Evolutionary conservation across 768 basidiomycete species (phyloP).

Genomic region (Tremella mesenterica): DNA sequence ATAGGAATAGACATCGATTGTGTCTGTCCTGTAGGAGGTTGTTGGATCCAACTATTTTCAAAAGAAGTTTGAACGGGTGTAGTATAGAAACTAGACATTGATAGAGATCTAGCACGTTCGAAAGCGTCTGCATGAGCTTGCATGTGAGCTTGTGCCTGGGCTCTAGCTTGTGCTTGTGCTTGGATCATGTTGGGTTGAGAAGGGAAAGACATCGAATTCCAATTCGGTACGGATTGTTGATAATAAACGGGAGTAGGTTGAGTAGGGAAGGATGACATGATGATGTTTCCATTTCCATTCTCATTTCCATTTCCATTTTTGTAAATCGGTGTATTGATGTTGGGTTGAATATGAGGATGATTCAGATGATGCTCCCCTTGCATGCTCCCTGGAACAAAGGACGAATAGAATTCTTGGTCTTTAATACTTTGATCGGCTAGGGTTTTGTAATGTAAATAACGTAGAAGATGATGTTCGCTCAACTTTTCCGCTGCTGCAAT

Average conservation of each 20-base stretch:
- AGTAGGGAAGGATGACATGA: neutral
- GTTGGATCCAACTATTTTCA: too few species aligned
- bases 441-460: conserved; percentile 35
- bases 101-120: conserved; percentile 3
- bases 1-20: too few species aligned
- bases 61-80: too few species aligned
- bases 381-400: too few species aligned
- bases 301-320: too few species aligned
- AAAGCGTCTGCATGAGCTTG: conserved; percentile 21
- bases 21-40: too few species aligned
- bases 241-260: neutral
- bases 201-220: neutral
- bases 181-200: conserved; percentile 13
- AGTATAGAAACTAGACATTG: neutral
- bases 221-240: neutral
- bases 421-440: conserved; percentile 25
- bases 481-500: conserved; percentile 26
- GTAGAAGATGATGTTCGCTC: conserved; percentile 30
- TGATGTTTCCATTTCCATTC: too few species aligned
- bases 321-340: too few species aligned
- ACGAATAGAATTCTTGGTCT: conserved; percentile 1
- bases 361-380: neutral
- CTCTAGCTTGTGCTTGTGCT: conserved; percentile 22
- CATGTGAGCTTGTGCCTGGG: conserved; percentile 29
- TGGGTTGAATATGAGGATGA: neutral